Base-by-base conservation (phyloP, 1,139 yeast species). In the Debaryomyces coudertii region DNA sequence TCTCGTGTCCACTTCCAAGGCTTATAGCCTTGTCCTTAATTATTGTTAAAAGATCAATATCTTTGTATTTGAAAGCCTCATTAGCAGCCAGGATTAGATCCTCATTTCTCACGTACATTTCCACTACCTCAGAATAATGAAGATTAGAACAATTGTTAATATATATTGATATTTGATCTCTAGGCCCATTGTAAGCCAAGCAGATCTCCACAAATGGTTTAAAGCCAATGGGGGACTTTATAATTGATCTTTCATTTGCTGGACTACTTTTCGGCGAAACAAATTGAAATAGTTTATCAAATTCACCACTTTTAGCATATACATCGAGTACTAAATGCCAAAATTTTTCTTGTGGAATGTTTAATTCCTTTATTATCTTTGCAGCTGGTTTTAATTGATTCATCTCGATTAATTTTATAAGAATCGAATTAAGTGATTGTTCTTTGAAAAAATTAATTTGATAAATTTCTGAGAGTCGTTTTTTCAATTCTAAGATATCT, bases 151-250 rank as follows among this genome's bases (percentile, higher is more conserved):
- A 66, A 46, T 68, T 65, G 35, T 58, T 58, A 36, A 75, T 73
- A 48, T 72, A 74, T 4, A 61, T 56, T 0, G 76, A 62, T 7
- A 71, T 61, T 44, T 70, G 69, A n/a, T 62, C 61, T 34, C 56
- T 51, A 0, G 79, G 79, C 18, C 80, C 85, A 1, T 79, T 78
- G 28, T 77, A 69, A 24, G 71, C 71, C 38, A 82, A 54, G 27
- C 82, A 76, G 30, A 78, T 75, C 9, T 77, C 72, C 42, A 76
- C 86, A 53, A 90, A 83, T 1, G 85, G 82, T 51, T 76, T 77
- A 53, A 84, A 87, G 0, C 95, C 95, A 46, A 90, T 86, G 0
- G 92, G 90, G 0, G 95, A 79, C 54, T 79, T 83, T 46, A 76
- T 73, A n/a, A 52, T 46, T 1, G 53, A 45, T 25, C 55, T 50